Base-by-base conservation (phyloP, 2,329 filamentous ascomycete species). In the Phyllosticta ampelicida region DNA sequence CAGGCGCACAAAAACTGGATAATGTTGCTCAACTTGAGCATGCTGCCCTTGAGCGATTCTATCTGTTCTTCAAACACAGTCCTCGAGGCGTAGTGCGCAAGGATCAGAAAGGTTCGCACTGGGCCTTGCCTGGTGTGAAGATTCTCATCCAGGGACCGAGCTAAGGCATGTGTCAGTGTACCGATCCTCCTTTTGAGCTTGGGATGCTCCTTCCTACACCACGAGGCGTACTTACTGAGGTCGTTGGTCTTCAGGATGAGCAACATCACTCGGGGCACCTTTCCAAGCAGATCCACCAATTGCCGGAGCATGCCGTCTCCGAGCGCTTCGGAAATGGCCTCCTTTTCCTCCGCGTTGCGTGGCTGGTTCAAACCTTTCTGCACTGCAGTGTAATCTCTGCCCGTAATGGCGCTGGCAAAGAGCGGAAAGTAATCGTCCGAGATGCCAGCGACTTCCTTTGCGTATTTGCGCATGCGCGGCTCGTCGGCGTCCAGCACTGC, bases 211-310 rank as follows among this genome's bases (percentile, higher is more conserved):
- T 8, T 26, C 3, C 23, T 26, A 26, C 16, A 55, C 9, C 8
- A 8, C 23, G 23, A 26, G 13, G 9, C 3, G 18, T n/a, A 73
- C 78, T 68, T 73, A 81, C 78, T 99, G 48, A 99, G 77, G 73
- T 99, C 94, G 70, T 99, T 99, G 2, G 94, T 99, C 76, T 99
- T 99, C 62, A 99, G 80, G 64, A 99, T 97, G 26, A 99, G 78
- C 11, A 99, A 79, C 57, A 99, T 96, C 63, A 99, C 89, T 51
- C 90, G 80, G 0, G 94, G 94, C 6, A 99, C 91, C 65, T 89
- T 84, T 53, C 90, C 89, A 5, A 99, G 82, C 63, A 99, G 78
- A 64, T 91, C 86, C 8, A 99, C 89, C 6, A 99, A 79, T 66
- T 96, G 87, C 61, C 88, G 87, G 44, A 99, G 79, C 70, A 99